Percentiles rank a stretch among this genome's conserved stretches.
phyloP scores from a whole-genome alignment of 2,329 filamentous ascomycete species.

The Colletotrichum chrysophilum region DNA sequence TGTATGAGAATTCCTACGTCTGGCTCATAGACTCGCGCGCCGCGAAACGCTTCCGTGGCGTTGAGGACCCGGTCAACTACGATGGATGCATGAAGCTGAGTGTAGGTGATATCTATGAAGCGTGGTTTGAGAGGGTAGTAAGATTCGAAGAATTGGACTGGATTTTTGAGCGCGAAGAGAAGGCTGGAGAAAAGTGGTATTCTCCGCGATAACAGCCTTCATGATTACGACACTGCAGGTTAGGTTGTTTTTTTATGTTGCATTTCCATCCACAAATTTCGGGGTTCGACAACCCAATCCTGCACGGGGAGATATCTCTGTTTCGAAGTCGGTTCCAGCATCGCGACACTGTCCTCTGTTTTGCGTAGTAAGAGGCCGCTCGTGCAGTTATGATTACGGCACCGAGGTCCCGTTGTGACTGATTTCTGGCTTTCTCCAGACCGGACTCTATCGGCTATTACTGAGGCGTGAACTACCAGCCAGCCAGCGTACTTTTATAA shows the following conservation, averaged over 20 bases:
- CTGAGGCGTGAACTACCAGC: too few relatives aligned
- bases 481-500: too few relatives aligned
- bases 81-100: neutral
- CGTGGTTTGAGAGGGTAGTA: neutral
- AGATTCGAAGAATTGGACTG: neutral
- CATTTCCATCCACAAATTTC: too few relatives aligned
- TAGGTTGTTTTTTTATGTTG: too few relatives aligned
- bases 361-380: too few relatives aligned
- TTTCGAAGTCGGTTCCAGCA: fast-evolving
- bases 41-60: neutral
- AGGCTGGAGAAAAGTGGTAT: neutral
- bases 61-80: neutral
- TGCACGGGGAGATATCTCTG: too few relatives aligned
- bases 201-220: fast-evolving
- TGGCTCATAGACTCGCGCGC: neutral
- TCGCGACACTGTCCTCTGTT: too few relatives aligned
- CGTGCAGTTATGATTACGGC: too few relatives aligned
- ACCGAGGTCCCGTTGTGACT: neutral
- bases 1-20: neutral
- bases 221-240: neutral
- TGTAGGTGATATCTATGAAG: neutral
- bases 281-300: too few relatives aligned
- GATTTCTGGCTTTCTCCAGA: neutral
- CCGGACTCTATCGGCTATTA: neutral
- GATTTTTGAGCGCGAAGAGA: neutral